Base-by-base conservation (phyloP, 768 basidiomycete genomes). In the Lentinus tigrinus region DNA sequence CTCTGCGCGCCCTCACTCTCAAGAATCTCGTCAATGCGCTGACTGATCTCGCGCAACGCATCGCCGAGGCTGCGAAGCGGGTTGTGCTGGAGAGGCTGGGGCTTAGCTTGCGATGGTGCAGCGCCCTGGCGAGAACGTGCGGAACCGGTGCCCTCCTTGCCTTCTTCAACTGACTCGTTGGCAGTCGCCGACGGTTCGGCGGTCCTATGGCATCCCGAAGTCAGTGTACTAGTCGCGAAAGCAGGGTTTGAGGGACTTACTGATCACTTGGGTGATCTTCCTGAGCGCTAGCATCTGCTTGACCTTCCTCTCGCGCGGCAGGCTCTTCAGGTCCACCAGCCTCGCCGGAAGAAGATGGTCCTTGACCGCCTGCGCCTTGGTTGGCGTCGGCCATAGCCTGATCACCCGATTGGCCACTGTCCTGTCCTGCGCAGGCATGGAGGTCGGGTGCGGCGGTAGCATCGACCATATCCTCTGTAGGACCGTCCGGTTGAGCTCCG, bases 51-150 rank as follows among this genome's bases (percentile, higher is more conserved):
- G 63, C 88, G 83, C 51, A 92, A 71, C 0, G 89, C 82, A 66
- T 97, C 94, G 28, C 94, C 94, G 2, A 95, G 83, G 62, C 84
- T 89, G 49, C 93, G 91, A 37, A 86, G 72, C 4, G 87, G 85
- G 63, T 90, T 85, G 31, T 34, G 73, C 70, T 57, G 73, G 71
- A 36, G 76, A 60, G 24, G 73, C 73, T 40, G 78, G 60, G 36
- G n/a, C 28, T 51, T 61, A 34, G 17, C 24, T 40, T 56, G 54
- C 16, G 47, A 47, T 0, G 65, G 53, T 7, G 65, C 56, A 27
- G 56, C 61, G 17, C 65, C 63, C 27, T 63, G 61, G 21, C 53
- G 58, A 34, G 61, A 21, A 13, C 55, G 55, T 13, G 53, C 44
- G 14, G 64, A 48, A 13, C 61, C 61, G 9, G 40, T 39, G 21